Conservation (phyloP, 129 eudicot species). For the Pulicaria dysenterica region DNA sequence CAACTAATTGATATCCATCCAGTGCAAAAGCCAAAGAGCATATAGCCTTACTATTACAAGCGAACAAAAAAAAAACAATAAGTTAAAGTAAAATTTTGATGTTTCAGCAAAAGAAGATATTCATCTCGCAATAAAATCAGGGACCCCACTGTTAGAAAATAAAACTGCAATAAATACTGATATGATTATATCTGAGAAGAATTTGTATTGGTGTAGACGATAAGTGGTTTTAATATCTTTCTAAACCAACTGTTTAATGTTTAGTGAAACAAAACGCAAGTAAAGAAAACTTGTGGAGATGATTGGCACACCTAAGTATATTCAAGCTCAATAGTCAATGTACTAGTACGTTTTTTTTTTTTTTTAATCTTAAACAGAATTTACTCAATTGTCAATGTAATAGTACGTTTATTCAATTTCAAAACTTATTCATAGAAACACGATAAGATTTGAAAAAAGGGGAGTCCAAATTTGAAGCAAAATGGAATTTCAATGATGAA, state of each 20-base stretch:
- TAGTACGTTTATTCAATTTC: background rate
- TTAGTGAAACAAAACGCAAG: background rate
- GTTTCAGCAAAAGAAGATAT: background rate
- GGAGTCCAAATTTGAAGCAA: conserved; percentile 6
- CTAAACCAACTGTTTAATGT: too few relatives aligned
- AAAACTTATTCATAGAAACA: background rate
- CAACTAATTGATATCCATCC: conserved; percentile 78
- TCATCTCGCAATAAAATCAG: background rate
- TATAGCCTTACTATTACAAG: conserved; percentile 69
- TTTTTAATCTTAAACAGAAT: too few relatives aligned
- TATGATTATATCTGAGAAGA: background rate
- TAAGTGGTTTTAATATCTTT: background rate
- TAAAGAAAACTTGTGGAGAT: too few relatives aligned
- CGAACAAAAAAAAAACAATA: background rate
- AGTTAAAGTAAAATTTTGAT: too few relatives aligned
- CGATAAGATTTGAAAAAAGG: conserved; percentile 2
- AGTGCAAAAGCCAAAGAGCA: conserved; percentile 73
- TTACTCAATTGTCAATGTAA: too few relatives aligned
- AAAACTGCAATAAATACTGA: background rate
- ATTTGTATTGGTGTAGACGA: background rate
- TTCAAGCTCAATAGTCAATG: background rate
- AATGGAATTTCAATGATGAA: conserved; percentile 1
- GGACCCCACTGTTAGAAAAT: conserved; percentile 6
- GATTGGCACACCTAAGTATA: too few relatives aligned
- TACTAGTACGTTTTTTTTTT: too few relatives aligned